These are phyloP conservation scores for Ceratocystiopsis sp. DNA, from an alignment of 2,329 filamentous ascomycete species.

Conservation along the genomic window DNA sequence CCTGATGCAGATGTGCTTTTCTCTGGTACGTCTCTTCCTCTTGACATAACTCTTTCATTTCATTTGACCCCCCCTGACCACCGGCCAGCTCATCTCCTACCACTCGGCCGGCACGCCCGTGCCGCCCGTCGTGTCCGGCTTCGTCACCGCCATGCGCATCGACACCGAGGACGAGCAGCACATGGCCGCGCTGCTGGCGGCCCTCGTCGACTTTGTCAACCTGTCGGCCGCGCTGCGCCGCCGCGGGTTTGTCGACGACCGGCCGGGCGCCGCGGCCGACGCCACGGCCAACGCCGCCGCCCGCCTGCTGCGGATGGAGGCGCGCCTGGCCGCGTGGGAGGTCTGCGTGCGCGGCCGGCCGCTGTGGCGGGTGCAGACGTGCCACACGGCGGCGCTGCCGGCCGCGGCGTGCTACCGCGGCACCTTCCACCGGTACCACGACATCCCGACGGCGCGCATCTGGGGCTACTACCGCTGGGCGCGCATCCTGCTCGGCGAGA, in stretches of 20 bases:
- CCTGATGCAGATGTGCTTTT: constrained; percentile 38
- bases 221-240: constrained; percentile 20
- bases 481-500: constrained; percentile 34
- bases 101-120: constrained; percentile 22
- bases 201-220: constrained; percentile 23
- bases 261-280: no score
- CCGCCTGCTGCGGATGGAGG: constrained; percentile 23
- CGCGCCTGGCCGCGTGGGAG: constrained; percentile 23
- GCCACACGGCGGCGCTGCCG: constrained; percentile 17
- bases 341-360: constrained; percentile 11
- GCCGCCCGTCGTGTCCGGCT: constrained; percentile 26
- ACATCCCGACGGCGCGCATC: constrained; percentile 34
- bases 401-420: constrained; percentile 29
- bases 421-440: constrained; percentile 36
- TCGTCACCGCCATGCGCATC: constrained; percentile 19
- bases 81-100: constrained; percentile 24
- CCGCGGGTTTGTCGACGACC: constrained; percentile 21
- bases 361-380: constrained; percentile 21
- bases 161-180: constrained; percentile 21
- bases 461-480: constrained; percentile 45
- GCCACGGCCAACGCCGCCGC: constrained; percentile 20
- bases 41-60: not conserved
- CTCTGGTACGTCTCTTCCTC: constrained; percentile 26
- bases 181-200: constrained; percentile 22
- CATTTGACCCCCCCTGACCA: not conserved